Percentiles rank a stretch among this genome's conserved stretches.
phyloP scores from a whole-genome alignment of 2,329 filamentous ascomycete species.

The Venturia aucupariae region DNA sequence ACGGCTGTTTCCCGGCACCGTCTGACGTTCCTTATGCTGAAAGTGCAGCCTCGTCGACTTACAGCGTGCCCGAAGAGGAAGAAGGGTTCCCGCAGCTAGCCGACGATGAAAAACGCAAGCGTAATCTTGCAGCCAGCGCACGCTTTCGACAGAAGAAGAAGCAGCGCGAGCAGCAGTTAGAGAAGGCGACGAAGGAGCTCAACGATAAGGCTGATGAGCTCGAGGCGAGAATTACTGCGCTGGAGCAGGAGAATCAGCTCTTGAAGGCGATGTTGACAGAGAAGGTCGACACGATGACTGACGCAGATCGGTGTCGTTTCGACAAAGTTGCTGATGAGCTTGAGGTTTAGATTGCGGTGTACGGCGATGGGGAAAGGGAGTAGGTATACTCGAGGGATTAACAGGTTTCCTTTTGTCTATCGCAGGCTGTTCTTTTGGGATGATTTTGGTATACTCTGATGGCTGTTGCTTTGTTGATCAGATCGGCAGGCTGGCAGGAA shows the following conservation, averaged over 20 bases:
- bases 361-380: neutral
- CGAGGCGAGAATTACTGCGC: conserved; percentile 37
- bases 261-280: conserved; percentile 43
- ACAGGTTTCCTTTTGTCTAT: neutral
- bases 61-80: conserved; percentile 19
- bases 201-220: conserved; percentile 36
- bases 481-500: neutral
- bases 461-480: neutral
- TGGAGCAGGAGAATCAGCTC: conserved; percentile 46
- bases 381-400: too few relatives aligned
- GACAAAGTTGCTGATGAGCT: conserved; percentile 2
- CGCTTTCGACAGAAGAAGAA: conserved; percentile 48
- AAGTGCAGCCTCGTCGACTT: conserved; percentile 22
- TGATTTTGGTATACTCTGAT: neutral
- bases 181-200: conserved; percentile 43
- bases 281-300: conserved; percentile 36
- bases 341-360: neutral
- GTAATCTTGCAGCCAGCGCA: conserved; percentile 42
- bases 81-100: conserved; percentile 27
- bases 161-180: conserved; percentile 42
- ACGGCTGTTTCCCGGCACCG: conserved; percentile 14
- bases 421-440: neutral
- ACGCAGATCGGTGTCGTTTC: conserved; percentile 21
- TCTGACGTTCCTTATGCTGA: conserved; percentile 26
- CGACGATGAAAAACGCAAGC: conserved; percentile 45